These are phyloP conservation scores for Trichoderma aggressivum DNA, from an alignment of 2,329 filamentous ascomycete genomes.

Conservation along the genomic window DNA sequence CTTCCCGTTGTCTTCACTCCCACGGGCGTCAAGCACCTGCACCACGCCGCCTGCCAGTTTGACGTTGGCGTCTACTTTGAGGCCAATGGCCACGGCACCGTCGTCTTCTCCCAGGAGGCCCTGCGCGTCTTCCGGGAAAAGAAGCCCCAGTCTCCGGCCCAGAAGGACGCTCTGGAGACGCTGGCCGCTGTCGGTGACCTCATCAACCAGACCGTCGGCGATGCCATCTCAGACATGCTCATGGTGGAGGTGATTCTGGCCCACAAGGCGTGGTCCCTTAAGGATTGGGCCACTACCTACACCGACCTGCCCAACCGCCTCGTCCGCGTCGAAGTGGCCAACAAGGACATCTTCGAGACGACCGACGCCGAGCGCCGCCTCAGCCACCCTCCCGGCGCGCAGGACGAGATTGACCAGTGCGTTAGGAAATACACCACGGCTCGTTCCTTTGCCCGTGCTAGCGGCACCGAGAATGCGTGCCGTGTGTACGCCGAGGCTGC, in stretches of 20 bases:
- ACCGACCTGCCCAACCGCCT: conserved; percentile 91
- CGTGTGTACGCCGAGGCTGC: conserved; percentile 94
- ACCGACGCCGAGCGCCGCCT: conserved; percentile 90
- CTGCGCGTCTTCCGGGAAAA: conserved; percentile 73
- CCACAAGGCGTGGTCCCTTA: conserved; percentile 86
- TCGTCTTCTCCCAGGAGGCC: conserved; percentile 86
- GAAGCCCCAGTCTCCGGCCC: conserved; percentile 84
- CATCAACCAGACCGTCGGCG: conserved; percentile 97
- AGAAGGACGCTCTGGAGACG: conserved; percentile 83
- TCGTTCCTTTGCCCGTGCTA: conserved; percentile 85
- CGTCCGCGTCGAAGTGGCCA: conserved; percentile 83
- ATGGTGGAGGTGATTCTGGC: conserved; percentile 94
- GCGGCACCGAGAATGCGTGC: conserved; percentile 93
- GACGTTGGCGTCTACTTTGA: conserved; percentile 98
- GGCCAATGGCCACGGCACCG: conserved; percentile 95
- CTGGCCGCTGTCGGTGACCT: conserved; percentile 80
- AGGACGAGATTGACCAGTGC: conserved; percentile 80
- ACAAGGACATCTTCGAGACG: conserved; percentile 86
- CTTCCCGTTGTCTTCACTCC: conserved; percentile 90
- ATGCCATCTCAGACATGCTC: conserved; percentile 92
- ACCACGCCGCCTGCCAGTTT: conserved; percentile 92
- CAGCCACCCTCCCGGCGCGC: conserved; percentile 72
- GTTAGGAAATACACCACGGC: conserved; percentile 90
- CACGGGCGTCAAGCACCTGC: conserved; percentile 95
- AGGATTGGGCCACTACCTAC: conserved; percentile 92